Percentiles rank a stretch among this genome's conserved stretches.
These are phyloP conservation scores for Ambrosiella xylebori DNA, from an alignment of 2,329 filamentous ascomycete species.

Conservation along the genomic window DNA sequence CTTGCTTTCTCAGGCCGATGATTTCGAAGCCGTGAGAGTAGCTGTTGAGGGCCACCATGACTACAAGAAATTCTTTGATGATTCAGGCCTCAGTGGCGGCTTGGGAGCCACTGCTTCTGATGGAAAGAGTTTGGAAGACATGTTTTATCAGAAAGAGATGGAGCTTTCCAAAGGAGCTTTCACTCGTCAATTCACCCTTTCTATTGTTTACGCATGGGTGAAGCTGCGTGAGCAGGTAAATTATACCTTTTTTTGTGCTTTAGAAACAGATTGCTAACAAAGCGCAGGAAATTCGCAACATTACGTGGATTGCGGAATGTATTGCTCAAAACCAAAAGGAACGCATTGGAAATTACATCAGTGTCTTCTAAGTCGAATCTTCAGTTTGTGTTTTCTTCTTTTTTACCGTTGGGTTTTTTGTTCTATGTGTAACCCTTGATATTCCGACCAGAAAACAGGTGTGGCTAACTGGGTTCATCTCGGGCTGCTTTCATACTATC, in stretches of 20 bases:
- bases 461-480: background rate
- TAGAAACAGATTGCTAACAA: constrained; percentile 18
- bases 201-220: constrained; percentile 94
- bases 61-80: constrained; percentile 93
- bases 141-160: constrained; percentile 99
- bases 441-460: background rate
- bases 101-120: constrained; percentile 57
- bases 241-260: background rate
- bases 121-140: constrained; percentile 79
- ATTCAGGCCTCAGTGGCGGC: constrained; percentile 60
- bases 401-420: background rate
- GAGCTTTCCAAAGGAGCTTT: constrained; percentile 91
- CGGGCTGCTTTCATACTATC: background rate
- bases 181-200: constrained; percentile 86
- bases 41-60: constrained; percentile 86
- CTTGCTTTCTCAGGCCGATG: constrained; percentile 88
- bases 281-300: constrained; percentile 86
- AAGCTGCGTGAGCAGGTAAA: constrained; percentile 91
- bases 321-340: constrained; percentile 99
- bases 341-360: constrained; percentile 96
- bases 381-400: constrained; percentile 1
- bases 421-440: background rate
- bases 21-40: constrained; percentile 81
- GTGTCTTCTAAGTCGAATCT: constrained; percentile 54
- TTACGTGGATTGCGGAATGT: constrained; percentile 98